Evolutionary conservation across 371 early-diverging fungal genomes (phyloP).

Genomic region (Syncephalis fuscata): DNA sequence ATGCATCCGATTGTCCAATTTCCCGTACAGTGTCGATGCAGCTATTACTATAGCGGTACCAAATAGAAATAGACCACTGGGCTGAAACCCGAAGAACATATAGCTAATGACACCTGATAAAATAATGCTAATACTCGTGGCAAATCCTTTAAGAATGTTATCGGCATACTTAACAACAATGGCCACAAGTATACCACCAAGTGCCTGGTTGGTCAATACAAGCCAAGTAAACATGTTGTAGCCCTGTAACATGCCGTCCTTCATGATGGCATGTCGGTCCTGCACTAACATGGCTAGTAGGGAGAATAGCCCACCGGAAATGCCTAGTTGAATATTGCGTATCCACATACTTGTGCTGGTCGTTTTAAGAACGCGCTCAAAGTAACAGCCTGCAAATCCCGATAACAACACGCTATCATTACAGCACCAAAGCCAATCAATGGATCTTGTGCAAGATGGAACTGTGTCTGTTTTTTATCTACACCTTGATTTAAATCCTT

Average conservation of each 20-base stretch:
- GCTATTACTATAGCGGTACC: conserved; percentile 46
- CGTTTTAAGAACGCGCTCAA: conserved; percentile 50
- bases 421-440: conserved; percentile 42
- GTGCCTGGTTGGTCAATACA: conserved; percentile 59
- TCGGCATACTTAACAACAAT: conserved; percentile 82
- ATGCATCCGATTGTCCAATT: not conserved
- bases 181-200: conserved; percentile 73
- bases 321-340: conserved; percentile 58
- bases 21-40: conserved; percentile 40
- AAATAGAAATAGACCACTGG: conserved; percentile 43
- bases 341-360: conserved; percentile 52
- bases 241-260: conserved; percentile 57
- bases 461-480: too few species aligned
- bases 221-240: conserved; percentile 55
- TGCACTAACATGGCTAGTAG: conserved; percentile 38
- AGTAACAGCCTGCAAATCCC: conserved; percentile 55
- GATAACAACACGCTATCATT: conserved; percentile 42
- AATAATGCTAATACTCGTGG: conserved; percentile 78
- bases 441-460: conserved; percentile 19
- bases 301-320: conserved; percentile 40
- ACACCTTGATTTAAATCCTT: not conserved
- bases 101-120: conserved; percentile 54
- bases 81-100: conserved; percentile 54
- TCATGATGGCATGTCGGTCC: conserved; percentile 35
- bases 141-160: conserved; percentile 77